Conservation (phyloP, 306 rosid species). For the Comarum palustre region DNA sequence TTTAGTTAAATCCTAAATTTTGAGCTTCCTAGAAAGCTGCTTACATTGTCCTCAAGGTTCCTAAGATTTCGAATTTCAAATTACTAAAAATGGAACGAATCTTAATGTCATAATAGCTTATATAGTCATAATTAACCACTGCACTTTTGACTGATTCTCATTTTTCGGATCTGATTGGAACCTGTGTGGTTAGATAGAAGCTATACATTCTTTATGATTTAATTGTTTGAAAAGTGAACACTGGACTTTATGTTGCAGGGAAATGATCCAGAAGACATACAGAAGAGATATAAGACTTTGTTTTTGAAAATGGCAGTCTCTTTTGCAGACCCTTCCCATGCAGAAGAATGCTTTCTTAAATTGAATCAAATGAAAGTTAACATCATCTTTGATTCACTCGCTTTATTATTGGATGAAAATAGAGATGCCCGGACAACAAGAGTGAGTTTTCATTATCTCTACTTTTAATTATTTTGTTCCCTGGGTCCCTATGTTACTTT, state of each 20-base stretch:
- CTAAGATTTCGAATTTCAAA: background rate
- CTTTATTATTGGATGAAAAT: slow-evolving; percentile 52
- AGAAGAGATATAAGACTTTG: slow-evolving; percentile 41
- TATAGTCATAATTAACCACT: no score
- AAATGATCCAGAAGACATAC: slow-evolving; percentile 57
- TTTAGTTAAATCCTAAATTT: background rate
- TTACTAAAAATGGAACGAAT: background rate
- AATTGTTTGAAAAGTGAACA: slow-evolving; percentile 18
- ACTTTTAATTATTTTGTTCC: background rate
- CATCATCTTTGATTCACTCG: slow-evolving; percentile 57
- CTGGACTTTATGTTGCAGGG: slow-evolving; percentile 48
- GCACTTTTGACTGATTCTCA: no score
- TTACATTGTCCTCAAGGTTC: background rate
- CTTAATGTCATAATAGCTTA: no score
- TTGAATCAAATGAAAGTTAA: slow-evolving; percentile 70
- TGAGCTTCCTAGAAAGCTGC: background rate
- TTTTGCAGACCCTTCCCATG: slow-evolving; percentile 72
- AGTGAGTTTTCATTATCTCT: slow-evolving; percentile 44
- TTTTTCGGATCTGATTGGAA: no score
- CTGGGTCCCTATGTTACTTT: background rate
- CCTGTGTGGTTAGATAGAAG: background rate
- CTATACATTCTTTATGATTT: slow-evolving; percentile 22
- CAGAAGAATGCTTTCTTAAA: slow-evolving; percentile 65
- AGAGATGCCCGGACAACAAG: slow-evolving; percentile 37
- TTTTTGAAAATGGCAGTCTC: slow-evolving; percentile 58